Conservation (phyloP, 2,329 filamentous ascomycete genomes). For the Pestalotiopsis fici region DNA sequence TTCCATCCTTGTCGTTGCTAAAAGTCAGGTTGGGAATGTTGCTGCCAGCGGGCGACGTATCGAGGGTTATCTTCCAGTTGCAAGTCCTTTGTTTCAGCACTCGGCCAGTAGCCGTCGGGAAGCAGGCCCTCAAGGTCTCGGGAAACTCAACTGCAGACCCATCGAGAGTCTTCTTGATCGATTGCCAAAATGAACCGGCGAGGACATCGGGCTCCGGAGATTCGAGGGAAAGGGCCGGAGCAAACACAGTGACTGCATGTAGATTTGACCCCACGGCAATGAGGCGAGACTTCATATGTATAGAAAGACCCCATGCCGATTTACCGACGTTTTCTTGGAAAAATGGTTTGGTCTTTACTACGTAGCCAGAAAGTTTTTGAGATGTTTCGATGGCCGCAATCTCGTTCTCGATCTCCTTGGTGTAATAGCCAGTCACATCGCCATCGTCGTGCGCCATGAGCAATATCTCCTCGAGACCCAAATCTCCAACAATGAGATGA, state of each 20-base stretch:
- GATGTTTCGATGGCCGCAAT: slow-evolving; percentile 22
- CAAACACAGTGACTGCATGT: slow-evolving; percentile 30
- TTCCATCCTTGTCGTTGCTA: slow-evolving; percentile 43
- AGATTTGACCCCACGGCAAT: slow-evolving; percentile 86
- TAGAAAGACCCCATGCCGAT: slow-evolving; percentile 86
- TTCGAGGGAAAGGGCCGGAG: slow-evolving; percentile 29
- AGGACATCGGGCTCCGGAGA: slow-evolving; percentile 10
- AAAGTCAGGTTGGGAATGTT: slow-evolving; percentile 60
- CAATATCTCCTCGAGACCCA: slow-evolving; percentile 71
- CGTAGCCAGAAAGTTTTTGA: slow-evolving; percentile 21
- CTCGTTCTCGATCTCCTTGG: slow-evolving; percentile 44
- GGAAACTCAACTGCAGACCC: not conserved
- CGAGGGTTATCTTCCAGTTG: slow-evolving; percentile 52
- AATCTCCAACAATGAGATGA: slow-evolving; percentile 66
- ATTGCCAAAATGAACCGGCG: not conserved
- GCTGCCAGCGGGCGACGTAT: slow-evolving; percentile 34
- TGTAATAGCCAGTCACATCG: slow-evolving; percentile 72
- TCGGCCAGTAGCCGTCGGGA: not conserved
- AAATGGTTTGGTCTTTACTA: slow-evolving; percentile 43
- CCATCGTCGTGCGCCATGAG: slow-evolving; percentile 73
- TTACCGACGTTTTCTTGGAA: slow-evolving; percentile 74
- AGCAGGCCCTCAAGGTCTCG: not conserved
- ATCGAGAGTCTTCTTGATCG: not conserved
- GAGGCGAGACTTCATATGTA: slow-evolving; percentile 79
- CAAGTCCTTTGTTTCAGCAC: slow-evolving; percentile 39